Evolutionary conservation across 768 basidiomycete genomes (phyloP).

Genomic region (Leccinum subgranulosum): DNA sequence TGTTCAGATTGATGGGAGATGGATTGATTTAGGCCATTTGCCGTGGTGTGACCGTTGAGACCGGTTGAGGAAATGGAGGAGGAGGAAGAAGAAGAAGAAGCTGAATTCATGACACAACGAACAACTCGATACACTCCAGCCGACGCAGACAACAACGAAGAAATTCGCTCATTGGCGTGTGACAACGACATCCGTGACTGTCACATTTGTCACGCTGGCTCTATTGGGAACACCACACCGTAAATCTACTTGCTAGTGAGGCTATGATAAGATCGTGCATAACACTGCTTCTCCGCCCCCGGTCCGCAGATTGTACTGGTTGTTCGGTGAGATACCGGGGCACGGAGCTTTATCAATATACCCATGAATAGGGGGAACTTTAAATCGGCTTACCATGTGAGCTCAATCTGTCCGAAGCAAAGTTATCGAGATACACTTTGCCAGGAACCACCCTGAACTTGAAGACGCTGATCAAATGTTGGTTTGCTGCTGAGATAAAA

Average conservation of each 20-base stretch:
- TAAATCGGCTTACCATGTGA: slow-evolving; percentile 55
- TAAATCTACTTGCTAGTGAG: slow-evolving; percentile 33
- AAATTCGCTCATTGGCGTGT: slow-evolving; percentile 18
- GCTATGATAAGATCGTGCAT: slow-evolving; percentile 51
- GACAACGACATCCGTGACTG: slow-evolving; percentile 16
- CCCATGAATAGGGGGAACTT: slow-evolving; percentile 10
- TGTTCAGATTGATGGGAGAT: slow-evolving; percentile 37
- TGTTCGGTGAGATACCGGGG: slow-evolving; percentile 41
- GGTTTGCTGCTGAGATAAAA: slow-evolving; percentile 6
- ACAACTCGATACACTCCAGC: neutral
- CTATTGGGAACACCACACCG: slow-evolving; percentile 17
- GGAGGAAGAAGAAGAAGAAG: slow-evolving; percentile 11
- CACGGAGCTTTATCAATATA: slow-evolving; percentile 3
- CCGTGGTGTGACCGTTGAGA: slow-evolving; percentile 52
- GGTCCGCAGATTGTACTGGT: slow-evolving; percentile 48
- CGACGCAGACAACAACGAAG: slow-evolving; percentile 10
- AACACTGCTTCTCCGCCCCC: slow-evolving; percentile 35
- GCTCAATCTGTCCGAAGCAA: slow-evolving; percentile 76
- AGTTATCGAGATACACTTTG: slow-evolving; percentile 48
- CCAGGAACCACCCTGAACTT: slow-evolving; percentile 65
- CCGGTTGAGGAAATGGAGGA: slow-evolving; percentile 32
- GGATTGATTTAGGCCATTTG: slow-evolving; percentile 46
- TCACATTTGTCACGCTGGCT: slow-evolving; percentile 18
- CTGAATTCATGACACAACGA: slow-evolving; percentile 21
- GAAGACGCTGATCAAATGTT: slow-evolving; percentile 46